Evolutionary conservation across 2,329 filamentous ascomycete genomes (phyloP), one percentile per base, ranked within the genome.

Genomic region (Sordariomycetes sp.): DNA sequence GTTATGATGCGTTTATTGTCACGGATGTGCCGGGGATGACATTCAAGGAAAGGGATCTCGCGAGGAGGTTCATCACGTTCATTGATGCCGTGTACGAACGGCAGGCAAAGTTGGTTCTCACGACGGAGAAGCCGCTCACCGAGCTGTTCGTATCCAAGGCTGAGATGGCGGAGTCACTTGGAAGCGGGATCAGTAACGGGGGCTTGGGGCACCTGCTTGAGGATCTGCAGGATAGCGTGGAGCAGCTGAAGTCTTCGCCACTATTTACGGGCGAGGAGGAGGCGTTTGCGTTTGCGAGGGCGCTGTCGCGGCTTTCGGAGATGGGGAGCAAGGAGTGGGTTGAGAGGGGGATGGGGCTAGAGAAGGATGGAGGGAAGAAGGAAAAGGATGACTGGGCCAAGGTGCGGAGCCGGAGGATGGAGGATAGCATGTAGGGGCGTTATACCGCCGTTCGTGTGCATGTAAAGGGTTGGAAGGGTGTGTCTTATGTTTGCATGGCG

Each of bases 271-370:
- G 94, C 48, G 94, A 96, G 59, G 94, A 99, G 74, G 94, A 99
- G 72, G 82, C 90, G 0, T 99, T 99, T 74, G 94, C 94, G 0
- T 99, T 99, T 75, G 90, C 90, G 25, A 77, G 94, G 57, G 94
- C 94, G 1, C 70, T 97, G 63, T 91, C 86, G 57, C 76, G 94
- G 58, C 72, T 99, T 60, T 86, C 78, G 57, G 90, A 97, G 71
- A 99, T 99, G 94, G 89, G 90, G 22, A 94, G 89, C 68, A 82
- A 84, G 69, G 87, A 96, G 68, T 99, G 94, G 94, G 88, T 97
- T 2, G 92, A 97, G 72, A 73, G 90, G 15, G 91, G 82, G 1
- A 81, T 84, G 77, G 79, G 85, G 0, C 66, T 89, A 57, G 84
- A 88, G 70, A 74, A 70, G 60, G 72, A 76, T 60, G 85, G 85